A percentile compares a stretch with the other conserved stretches of the same genome.
These are phyloP conservation scores for Pseudocercospora fuligena DNA, from an alignment of 2,329 filamentous ascomycete species.

Conservation along the genomic window DNA sequence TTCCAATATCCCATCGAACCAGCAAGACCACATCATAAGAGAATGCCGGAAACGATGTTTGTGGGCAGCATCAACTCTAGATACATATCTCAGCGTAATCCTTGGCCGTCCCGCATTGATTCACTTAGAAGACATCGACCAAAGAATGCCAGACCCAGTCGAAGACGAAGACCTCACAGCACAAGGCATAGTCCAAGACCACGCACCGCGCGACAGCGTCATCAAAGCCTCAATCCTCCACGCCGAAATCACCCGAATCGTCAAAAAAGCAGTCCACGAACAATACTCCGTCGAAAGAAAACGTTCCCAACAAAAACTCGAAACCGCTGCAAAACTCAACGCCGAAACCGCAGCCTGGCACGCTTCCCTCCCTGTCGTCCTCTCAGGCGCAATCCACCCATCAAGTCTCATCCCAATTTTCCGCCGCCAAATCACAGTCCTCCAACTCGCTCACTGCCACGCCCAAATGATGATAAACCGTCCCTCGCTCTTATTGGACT, in stretches of 20 bases:
- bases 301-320: slow-evolving; percentile 30
- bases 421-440: slow-evolving; percentile 58
- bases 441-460: slow-evolving; percentile 61
- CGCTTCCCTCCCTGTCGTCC: slow-evolving; percentile 49
- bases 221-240: slow-evolving; percentile 40
- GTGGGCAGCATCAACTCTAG: slow-evolving; percentile 47
- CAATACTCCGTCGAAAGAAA: slow-evolving; percentile 32
- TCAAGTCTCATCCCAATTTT: slow-evolving; percentile 56
- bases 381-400: slow-evolving; percentile 50
- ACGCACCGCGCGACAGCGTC: slow-evolving; percentile 37
- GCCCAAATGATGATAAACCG: slow-evolving; percentile 62
- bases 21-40: slow-evolving; percentile 29
- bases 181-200: slow-evolving; percentile 11
- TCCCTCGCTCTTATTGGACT: slow-evolving; percentile 54
- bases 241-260: slow-evolving; percentile 36
- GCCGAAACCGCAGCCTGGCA: slow-evolving; percentile 53
- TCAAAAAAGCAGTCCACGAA: slow-evolving; percentile 38
- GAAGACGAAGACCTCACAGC: slow-evolving; percentile 40
- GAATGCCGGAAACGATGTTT: slow-evolving; percentile 46
- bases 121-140: slow-evolving; percentile 42
- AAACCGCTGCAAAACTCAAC: slow-evolving; percentile 47
- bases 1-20: slow-evolving; percentile 23
- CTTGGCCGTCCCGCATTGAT: slow-evolving; percentile 45
- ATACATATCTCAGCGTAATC: slow-evolving; percentile 47
- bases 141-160: slow-evolving; percentile 33